Percentiles rank a stretch among this genome's conserved stretches.
phyloP scores from a whole-genome alignment of 1,284 basidiomycete genomes.

The Fistulinella cinereoalba region DNA sequence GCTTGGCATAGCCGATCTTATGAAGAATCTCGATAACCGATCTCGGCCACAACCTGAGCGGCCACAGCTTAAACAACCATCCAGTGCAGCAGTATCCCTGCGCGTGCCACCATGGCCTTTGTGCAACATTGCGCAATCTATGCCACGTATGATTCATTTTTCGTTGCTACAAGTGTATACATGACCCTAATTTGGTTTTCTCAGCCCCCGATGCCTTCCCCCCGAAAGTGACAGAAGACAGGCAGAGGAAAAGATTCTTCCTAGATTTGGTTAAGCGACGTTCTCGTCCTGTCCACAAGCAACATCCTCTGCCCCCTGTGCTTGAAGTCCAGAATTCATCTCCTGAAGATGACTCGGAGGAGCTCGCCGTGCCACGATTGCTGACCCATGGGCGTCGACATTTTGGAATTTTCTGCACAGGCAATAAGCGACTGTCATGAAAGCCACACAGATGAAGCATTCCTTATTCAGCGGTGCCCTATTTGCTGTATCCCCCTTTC shows the following conservation, averaged over 20 bases:
- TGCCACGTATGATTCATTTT: constrained; percentile 29
- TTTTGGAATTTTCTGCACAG: constrained; percentile 35
- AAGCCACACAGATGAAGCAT: constrained; percentile 10
- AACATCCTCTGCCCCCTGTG: constrained; percentile 15
- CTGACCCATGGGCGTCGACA: constrained; percentile 19
- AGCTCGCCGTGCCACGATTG: constrained; percentile 4
- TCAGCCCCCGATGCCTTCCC: constrained; percentile 33
- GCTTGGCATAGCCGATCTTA: constrained; percentile 38
- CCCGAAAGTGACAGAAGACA: constrained; percentile 20
- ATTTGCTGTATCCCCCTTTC: background rate
- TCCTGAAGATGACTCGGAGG: constrained; percentile 5
- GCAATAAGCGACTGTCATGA: constrained; percentile 21
- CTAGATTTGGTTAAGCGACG: constrained; percentile 13
- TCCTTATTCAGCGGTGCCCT: background rate
- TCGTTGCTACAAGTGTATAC: background rate
- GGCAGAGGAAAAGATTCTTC: constrained; percentile 12
- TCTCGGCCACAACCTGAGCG: constrained; percentile 20
- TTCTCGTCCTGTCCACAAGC: constrained; percentile 30
- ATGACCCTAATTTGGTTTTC: constrained; percentile 7
- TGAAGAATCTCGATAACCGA: constrained; percentile 18
- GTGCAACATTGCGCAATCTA: constrained; percentile 28
- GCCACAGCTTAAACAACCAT: constrained; percentile 20
- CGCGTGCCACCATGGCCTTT: constrained; percentile 28
- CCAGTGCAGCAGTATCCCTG: constrained; percentile 7
- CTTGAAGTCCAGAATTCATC: constrained; percentile 2